Evolutionary conservation across 768 basidiomycete genomes (phyloP), one percentile per base, ranked within the genome.

Genomic region (Phylloporus arenicola): DNA sequence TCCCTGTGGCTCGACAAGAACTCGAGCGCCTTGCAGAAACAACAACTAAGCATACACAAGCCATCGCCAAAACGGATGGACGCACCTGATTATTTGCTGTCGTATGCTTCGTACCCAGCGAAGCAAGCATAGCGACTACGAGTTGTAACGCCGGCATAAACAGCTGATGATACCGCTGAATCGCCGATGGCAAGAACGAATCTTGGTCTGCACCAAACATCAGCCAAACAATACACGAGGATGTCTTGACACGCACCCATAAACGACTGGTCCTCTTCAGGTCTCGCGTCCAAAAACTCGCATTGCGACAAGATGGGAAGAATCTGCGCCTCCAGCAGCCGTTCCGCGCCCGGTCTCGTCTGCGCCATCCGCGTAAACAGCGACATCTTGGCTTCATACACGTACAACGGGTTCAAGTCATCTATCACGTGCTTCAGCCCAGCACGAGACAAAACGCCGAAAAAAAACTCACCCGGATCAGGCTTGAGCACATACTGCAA

Each of bases 321-420:
- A 2, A 92, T 57, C 48, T 88, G 87, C 1, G 82, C 78, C 50
- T 92, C 90, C 6, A 96, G 66, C 20, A 97, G 69, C 39, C 84
- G 79, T 61, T 96, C 93, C 2, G 92, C 92, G 2, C 94, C 95
- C 51, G 76, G 71, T 40, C 87, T 77, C 3, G 84, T 88, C 63
- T 93, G 86, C 0, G 91, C 82, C 70, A 96, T 81, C 27, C 91
- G 80, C 24, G 87, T 79, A 51, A 97, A 82, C 54, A 96, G 71
- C 4, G 93, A 89, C 81, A 95, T 85, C 69, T 95, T 95, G 13
- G 93, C 82, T 64, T 97, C 95, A 59, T 92, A 97, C 13, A 97
- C 88, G 68, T 96, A 98, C 35, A 94, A 73, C 0, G 91, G 76
- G 60, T 95, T 94, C 27, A 98, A 70, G 51, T 93, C 89, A 56